phyloP scores from a whole-genome alignment of 805 yeast genomes.

The Tetrapisispora fleetii region DNA sequence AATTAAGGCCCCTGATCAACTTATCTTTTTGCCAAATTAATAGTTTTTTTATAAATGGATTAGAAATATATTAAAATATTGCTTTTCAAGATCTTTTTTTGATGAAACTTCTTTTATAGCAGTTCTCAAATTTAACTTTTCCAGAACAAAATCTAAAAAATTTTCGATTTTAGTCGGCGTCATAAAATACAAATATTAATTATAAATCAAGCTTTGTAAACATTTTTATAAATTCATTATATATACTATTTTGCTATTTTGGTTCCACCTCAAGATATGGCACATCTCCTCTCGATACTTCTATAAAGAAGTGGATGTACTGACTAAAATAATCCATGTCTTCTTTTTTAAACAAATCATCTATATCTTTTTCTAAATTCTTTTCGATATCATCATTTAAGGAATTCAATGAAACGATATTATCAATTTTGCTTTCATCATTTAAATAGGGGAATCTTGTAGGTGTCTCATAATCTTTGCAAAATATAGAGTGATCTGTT shows the following conservation, averaged over 20 bases:
- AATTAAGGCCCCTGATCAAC: neutral
- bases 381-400: neutral
- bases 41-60: no score
- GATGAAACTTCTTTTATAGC: no score
- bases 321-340: neutral
- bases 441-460: neutral
- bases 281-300: neutral
- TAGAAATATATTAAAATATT: no score
- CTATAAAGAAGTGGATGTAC: neutral
- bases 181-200: no score
- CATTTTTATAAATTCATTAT: neutral
- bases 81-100: no score
- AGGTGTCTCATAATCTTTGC: neutral
- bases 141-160: neutral
- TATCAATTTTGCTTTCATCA: neutral
- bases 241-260: neutral
- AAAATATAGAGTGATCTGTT: neutral
- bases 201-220: no score
- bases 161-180: no score
- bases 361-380: neutral
- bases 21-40: no score
- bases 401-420: neutral
- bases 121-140: no score
- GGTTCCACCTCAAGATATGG: neutral
- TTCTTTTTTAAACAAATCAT: neutral